These are phyloP conservation scores for Waltergamsia citrina DNA, from an alignment of 2,329 filamentous ascomycete species.

Conservation along the genomic window DNA sequence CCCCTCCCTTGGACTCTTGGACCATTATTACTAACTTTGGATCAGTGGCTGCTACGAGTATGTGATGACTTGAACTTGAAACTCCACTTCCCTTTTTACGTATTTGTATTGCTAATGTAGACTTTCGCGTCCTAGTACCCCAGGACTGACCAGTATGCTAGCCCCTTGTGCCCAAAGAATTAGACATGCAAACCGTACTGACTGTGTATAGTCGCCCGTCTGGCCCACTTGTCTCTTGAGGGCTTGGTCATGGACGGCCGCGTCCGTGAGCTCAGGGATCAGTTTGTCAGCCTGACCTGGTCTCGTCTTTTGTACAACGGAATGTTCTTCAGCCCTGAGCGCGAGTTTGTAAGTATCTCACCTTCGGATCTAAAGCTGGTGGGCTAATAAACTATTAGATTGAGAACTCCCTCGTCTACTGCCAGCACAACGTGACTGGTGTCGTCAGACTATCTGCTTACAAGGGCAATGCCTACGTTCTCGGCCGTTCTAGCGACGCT, in stretches of 20 bases:
- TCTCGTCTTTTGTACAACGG: slow-evolving; percentile 37
- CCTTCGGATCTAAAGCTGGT: too few relatives aligned
- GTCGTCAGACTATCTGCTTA: slow-evolving; percentile 17
- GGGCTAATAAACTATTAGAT: too few relatives aligned
- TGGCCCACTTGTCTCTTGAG: slow-evolving; percentile 37
- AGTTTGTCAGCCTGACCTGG: slow-evolving; percentile 37
- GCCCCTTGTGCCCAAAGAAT: not conserved
- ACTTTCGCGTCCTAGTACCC: too few relatives aligned
- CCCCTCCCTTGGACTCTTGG: slow-evolving; percentile 48
- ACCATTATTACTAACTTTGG: too few relatives aligned
- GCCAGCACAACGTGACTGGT: slow-evolving; percentile 40
- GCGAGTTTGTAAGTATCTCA: slow-evolving; percentile 47
- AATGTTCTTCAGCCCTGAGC: slow-evolving; percentile 42
- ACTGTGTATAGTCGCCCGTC: slow-evolving; percentile 11
- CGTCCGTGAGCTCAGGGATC: slow-evolving; percentile 42
- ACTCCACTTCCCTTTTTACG: too few relatives aligned
- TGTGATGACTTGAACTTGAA: too few relatives aligned
- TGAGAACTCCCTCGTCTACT: slow-evolving; percentile 50
- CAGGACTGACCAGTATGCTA: slow-evolving; percentile 9
- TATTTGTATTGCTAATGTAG: too few relatives aligned
- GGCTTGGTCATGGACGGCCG: slow-evolving; percentile 47
- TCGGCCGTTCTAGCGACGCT: slow-evolving; percentile 32
- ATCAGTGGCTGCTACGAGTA: slow-evolving; percentile 2
- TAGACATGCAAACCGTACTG: slow-evolving; percentile 3
- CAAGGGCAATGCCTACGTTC: slow-evolving; percentile 40